phyloP scores from a whole-genome alignment of 208 protist genomes.

The Crithidia fasciculata region DNA sequence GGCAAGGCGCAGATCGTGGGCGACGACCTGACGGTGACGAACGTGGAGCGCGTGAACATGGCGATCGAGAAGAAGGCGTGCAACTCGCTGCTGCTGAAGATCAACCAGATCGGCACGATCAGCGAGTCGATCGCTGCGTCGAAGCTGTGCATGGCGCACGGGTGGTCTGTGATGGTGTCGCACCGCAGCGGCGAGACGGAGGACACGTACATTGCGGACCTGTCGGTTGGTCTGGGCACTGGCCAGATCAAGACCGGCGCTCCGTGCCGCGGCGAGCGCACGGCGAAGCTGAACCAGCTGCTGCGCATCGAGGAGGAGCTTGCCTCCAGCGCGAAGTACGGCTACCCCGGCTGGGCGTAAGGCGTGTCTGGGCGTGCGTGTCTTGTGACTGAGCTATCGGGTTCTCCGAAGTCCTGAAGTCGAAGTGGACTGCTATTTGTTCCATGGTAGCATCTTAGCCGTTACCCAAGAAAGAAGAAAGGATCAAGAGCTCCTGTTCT shows the following conservation, averaged over 20 bases:
- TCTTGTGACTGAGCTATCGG: too few species aligned
- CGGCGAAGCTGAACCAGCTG: slow-evolving; percentile 99
- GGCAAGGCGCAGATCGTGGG: slow-evolving; percentile 96
- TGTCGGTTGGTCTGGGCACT: slow-evolving; percentile 96
- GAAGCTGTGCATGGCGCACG: slow-evolving; percentile 80
- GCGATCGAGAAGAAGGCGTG: slow-evolving; percentile 92
- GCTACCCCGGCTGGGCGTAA: slow-evolving; percentile 77
- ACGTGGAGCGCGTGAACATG: slow-evolving; percentile 96
- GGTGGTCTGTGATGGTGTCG: slow-evolving; percentile 91
- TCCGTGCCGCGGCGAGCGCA: slow-evolving; percentile 97
- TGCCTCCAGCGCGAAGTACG: slow-evolving; percentile 71
- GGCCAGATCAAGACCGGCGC: slow-evolving; percentile 99
- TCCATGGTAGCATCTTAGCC: too few species aligned
- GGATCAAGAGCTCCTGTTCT: background rate
- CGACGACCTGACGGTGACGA: slow-evolving; percentile 99
- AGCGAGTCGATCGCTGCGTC: slow-evolving; percentile 97
- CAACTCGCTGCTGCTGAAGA: slow-evolving; percentile 99
- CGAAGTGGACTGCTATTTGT: too few species aligned
- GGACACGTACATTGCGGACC: slow-evolving; percentile 99
- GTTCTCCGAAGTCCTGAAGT: too few species aligned
- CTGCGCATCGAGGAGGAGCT: slow-evolving; percentile 98
- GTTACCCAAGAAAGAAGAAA: background rate
- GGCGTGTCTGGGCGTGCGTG: background rate
- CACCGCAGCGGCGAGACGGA: slow-evolving; percentile 99
- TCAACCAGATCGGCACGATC: slow-evolving; percentile 99